These are phyloP conservation scores for Phylloporus scabripes DNA, from an alignment of 768 basidiomycete species.

Conservation along the genomic window DNA sequence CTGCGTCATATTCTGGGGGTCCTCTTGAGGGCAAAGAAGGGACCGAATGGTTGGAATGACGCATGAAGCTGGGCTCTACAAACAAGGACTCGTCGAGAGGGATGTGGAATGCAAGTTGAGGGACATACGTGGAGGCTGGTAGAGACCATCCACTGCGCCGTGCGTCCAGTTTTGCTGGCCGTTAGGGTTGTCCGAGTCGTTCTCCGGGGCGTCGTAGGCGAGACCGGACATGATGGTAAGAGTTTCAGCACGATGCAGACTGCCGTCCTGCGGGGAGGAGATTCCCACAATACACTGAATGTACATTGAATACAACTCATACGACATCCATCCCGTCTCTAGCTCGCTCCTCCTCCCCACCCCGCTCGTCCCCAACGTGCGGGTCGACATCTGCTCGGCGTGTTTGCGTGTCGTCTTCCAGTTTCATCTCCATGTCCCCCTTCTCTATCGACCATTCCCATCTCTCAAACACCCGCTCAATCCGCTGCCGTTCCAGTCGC, in stretches of 20 bases:
- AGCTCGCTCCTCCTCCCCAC: background rate
- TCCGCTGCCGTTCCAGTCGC: conserved; percentile 65
- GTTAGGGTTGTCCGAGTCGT: conserved; percentile 5
- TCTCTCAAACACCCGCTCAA: conserved; percentile 62
- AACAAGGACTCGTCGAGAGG: conserved; percentile 5
- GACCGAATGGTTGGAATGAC: conserved; percentile 44
- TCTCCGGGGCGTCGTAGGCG: conserved; percentile 26
- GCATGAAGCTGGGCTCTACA: conserved; percentile 31
- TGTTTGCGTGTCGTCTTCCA: conserved; percentile 12
- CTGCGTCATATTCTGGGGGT: conserved; percentile 29
- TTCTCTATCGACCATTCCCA: conserved; percentile 49
- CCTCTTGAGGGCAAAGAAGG: conserved; percentile 40
- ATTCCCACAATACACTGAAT: background rate
- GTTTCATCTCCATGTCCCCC: conserved; percentile 30
- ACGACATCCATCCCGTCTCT: conserved; percentile 6
- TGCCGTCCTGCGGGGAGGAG: background rate
- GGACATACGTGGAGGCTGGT: conserved; percentile 21
- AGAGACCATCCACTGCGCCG: conserved; percentile 14
- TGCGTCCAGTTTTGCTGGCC: conserved; percentile 6
- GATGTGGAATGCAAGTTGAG: background rate
- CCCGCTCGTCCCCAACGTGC: conserved; percentile 3
- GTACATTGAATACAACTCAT: background rate
- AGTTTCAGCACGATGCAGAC: background rate
- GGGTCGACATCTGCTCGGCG: conserved; percentile 5
- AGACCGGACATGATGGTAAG: conserved; percentile 24